Evolutionary conservation across 345 rosid genomes (phyloP).

Genomic region (Noccaea bulbosa): DNA sequence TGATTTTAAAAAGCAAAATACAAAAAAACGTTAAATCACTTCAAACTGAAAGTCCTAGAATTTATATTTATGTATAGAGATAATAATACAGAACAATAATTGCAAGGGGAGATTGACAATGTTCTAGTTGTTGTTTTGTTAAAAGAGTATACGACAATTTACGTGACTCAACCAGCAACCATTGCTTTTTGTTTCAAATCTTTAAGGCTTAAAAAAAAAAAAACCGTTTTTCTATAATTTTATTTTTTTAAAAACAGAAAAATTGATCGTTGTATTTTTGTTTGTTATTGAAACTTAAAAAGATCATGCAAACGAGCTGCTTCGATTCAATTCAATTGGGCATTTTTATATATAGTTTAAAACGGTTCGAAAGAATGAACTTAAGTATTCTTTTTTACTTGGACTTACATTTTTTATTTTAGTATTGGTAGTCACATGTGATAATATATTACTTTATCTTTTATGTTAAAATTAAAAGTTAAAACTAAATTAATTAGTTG

Average conservation of each 20-base stretch:
- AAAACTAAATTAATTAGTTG: constrained; percentile 16
- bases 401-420: not conserved
- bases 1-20: not conserved
- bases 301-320: constrained; percentile 23
- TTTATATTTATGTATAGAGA: not conserved
- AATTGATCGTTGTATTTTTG: not conserved
- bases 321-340: not conserved
- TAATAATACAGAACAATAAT: constrained; percentile 1
- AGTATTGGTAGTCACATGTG: constrained; percentile 8
- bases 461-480: not conserved
- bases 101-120: constrained; percentile 26
- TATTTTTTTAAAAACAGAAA: not conserved
- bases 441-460: not conserved
- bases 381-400: not conserved
- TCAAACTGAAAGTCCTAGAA: not conserved
- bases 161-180: constrained; percentile 41
- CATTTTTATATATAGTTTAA: not conserved
- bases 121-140: constrained; percentile 40
- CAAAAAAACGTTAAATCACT: not conserved
- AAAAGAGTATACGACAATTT: constrained; percentile 35
- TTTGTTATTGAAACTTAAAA: not conserved
- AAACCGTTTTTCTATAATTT: not conserved
- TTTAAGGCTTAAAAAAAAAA: not conserved
- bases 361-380: constrained; percentile 4
- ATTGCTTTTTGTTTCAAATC: constrained; percentile 22